Evolutionary conservation across 139 green algal genomes (phyloP).

Genomic region (Coelastrella sp.): DNA sequence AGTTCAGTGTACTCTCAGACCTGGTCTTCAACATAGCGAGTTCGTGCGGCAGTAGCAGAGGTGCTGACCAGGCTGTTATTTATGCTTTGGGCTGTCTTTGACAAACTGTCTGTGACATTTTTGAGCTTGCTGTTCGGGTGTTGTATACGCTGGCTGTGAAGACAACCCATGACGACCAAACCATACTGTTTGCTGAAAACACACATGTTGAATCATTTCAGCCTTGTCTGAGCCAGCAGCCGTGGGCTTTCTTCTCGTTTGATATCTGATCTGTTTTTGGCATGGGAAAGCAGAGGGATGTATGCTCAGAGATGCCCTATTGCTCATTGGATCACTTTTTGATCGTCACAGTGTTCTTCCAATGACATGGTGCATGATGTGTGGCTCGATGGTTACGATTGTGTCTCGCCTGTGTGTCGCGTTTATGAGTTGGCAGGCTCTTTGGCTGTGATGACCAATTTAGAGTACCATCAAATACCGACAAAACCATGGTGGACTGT

Average conservation of each 20-base stretch:
- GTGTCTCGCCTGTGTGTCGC: neutral
- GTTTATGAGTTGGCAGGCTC: neutral
- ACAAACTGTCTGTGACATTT: too few relatives aligned
- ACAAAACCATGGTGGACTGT: conserved; percentile 28
- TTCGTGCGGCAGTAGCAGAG: too few relatives aligned
- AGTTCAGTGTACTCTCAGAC: too few relatives aligned
- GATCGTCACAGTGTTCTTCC: too few relatives aligned
- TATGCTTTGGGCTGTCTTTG: too few relatives aligned
- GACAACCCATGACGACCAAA: conserved; percentile 37
- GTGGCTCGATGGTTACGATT: neutral
- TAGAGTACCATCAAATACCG: conserved; percentile 46
- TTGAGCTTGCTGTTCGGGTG: neutral
- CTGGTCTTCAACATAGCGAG: too few relatives aligned
- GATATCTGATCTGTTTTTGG: neutral
- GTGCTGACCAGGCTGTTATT: too few relatives aligned
- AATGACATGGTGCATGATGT: neutral
- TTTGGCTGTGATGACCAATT: conserved; percentile 36
- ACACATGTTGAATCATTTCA: conserved; percentile 21
- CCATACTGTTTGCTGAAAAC: neutral
- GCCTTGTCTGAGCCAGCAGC: conserved; percentile 44
- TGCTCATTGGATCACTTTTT: neutral
- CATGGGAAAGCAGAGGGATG: too few relatives aligned
- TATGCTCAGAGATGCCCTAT: too few relatives aligned
- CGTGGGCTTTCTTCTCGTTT: neutral
- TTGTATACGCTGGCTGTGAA: neutral